Conservation (phyloP, 352 stramenopile genomes). For the Phytophthora litchii region DNA sequence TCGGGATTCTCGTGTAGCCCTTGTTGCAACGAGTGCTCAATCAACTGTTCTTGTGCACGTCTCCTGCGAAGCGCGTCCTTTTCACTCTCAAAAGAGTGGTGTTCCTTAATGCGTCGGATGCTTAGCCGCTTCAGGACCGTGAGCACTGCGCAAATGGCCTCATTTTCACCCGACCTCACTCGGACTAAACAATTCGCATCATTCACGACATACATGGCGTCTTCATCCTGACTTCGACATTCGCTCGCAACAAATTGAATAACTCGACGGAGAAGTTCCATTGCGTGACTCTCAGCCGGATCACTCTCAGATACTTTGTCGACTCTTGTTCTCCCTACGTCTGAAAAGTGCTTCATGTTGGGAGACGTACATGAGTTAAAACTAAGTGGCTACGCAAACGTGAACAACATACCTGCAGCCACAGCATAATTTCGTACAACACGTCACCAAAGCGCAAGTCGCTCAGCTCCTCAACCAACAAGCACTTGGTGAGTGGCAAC, state of each 20-base stretch:
- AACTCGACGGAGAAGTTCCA: conserved; percentile 35
- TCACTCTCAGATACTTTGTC: conserved; percentile 7
- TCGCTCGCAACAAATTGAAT: conserved; percentile 50
- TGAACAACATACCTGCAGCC: conserved; percentile 26
- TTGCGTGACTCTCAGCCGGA: conserved; percentile 1
- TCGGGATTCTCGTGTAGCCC: background rate
- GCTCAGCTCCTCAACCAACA: conserved; percentile 59
- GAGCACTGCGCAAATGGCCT: conserved; percentile 56
- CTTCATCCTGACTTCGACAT: conserved; percentile 42
- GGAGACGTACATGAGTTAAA: conserved; percentile 1
- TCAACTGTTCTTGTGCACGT: conserved; percentile 14
- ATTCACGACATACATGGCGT: conserved; percentile 60
- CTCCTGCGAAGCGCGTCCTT: conserved; percentile 2
- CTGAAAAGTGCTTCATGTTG: conserved; percentile 7
- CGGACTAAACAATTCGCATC: conserved; percentile 41
- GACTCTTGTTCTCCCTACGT: background rate
- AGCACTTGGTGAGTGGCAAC: conserved; percentile 57
- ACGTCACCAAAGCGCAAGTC: conserved; percentile 71
- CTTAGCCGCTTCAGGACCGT: conserved; percentile 48
- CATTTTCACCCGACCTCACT: conserved; percentile 39
- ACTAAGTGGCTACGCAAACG: background rate
- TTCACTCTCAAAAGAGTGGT: conserved; percentile 2
- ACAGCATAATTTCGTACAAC: conserved; percentile 52
- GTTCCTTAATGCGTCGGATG: background rate
- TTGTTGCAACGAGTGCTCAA: conserved; percentile 15